Percentiles rank a stretch among this genome's conserved stretches.
Evolutionary conservation across 768 basidiomycete genomes (phyloP).

Genomic region (Termitomyces sp.): DNA sequence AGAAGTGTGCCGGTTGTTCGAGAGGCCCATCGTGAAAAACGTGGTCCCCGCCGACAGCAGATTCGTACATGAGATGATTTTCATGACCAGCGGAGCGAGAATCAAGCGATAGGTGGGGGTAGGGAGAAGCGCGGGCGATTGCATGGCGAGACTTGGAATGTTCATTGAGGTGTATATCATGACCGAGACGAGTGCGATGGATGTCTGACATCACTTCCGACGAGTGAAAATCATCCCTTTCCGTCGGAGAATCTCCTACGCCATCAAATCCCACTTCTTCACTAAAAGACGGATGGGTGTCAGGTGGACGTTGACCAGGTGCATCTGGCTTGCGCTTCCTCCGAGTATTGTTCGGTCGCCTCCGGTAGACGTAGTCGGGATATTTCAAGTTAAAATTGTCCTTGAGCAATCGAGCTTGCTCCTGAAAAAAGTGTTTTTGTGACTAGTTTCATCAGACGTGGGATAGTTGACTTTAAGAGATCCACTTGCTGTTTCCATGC

Average conservation of each 20-base stretch:
- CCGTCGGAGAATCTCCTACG: constrained; percentile 31
- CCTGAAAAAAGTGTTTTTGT: constrained; percentile 84
- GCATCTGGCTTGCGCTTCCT: constrained; percentile 43
- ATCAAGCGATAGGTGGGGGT: constrained; percentile 8
- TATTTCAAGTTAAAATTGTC: constrained; percentile 83
- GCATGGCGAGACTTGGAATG: constrained; percentile 22
- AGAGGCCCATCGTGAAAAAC: constrained; percentile 2
- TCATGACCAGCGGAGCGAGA: constrained; percentile 5
- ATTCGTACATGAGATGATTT: neutral
- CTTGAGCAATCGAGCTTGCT: constrained; percentile 82
- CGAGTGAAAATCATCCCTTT: constrained; percentile 26
- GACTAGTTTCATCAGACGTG: constrained; percentile 31
- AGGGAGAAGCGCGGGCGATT: constrained; percentile 20
- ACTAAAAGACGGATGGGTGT: constrained; percentile 24
- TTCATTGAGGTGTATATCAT: constrained; percentile 20
- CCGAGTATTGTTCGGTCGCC: constrained; percentile 83
- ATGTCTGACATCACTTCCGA: constrained; percentile 17
- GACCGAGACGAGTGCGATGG: constrained; percentile 23
- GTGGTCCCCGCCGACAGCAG: neutral
- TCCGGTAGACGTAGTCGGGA: constrained; percentile 86
- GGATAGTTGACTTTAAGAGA: constrained; percentile 3
- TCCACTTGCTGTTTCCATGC: constrained; percentile 63
- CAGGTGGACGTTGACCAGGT: constrained; percentile 20
- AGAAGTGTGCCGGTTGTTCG: constrained; percentile 1
- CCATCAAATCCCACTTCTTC: constrained; percentile 30